Evolutionary conservation across 1,139 yeast species (phyloP).

Genomic region (Pneumocystis carinii): DNA sequence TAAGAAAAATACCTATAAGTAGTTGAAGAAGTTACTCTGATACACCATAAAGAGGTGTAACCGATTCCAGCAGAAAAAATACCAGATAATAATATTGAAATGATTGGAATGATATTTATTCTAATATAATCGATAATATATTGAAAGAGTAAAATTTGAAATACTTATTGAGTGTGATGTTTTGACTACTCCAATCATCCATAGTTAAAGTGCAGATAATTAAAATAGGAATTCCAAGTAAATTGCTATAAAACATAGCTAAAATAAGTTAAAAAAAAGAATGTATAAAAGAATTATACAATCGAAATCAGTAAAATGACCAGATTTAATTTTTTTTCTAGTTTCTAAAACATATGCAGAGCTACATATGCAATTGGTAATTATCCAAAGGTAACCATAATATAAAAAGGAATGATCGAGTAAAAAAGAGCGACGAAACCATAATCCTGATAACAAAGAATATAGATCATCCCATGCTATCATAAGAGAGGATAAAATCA

Average conservation of each 20-base stretch:
- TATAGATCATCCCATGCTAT: slow-evolving; percentile 81
- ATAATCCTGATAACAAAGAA: slow-evolving; percentile 24
- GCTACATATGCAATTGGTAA: slow-evolving; percentile 78
- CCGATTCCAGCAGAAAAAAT: slow-evolving; percentile 90
- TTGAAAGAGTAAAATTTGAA: not conserved
- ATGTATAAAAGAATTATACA: slow-evolving; percentile 19
- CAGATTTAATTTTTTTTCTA: slow-evolving; percentile 94
- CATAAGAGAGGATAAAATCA: slow-evolving; percentile 84
- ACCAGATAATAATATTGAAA: slow-evolving; percentile 85
- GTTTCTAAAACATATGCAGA: slow-evolving; percentile 85
- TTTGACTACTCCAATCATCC: slow-evolving; percentile 86
- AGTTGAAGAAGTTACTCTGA: slow-evolving; percentile 93
- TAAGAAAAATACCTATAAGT: slow-evolving; percentile 40
- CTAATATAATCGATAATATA: slow-evolving; percentile 36
- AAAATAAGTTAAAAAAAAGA: not conserved
- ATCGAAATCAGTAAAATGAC: slow-evolving; percentile 93
- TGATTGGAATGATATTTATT: slow-evolving; percentile 48
- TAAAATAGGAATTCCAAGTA: slow-evolving; percentile 79
- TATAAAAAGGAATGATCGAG: slow-evolving; percentile 30
- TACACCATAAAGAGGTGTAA: slow-evolving; percentile 99
- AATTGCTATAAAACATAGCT: slow-evolving; percentile 90
- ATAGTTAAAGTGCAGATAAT: slow-evolving; percentile 55
- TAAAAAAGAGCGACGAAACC: slow-evolving; percentile 19
- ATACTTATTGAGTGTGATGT: slow-evolving; percentile 50
- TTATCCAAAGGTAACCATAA: slow-evolving; percentile 94